Conservation (phyloP, 192 early-diverging fungal genomes). For the Podochytrium sp. region DNA sequence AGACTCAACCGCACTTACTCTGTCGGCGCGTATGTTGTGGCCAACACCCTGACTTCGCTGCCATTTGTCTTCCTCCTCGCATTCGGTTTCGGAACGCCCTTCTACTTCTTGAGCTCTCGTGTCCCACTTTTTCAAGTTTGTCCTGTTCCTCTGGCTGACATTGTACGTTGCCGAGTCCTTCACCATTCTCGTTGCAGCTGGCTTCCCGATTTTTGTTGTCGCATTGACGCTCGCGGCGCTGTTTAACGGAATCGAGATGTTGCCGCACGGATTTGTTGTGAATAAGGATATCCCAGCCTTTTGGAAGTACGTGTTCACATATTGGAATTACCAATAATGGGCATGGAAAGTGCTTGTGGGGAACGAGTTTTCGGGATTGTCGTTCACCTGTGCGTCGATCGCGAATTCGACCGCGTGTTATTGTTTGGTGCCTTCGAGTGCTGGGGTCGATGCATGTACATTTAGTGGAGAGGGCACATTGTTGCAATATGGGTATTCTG, state of each 20-base stretch:
- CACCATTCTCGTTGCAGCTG: slow-evolving; percentile 33
- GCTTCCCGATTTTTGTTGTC: slow-evolving; percentile 47
- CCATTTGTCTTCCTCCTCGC: slow-evolving; percentile 37
- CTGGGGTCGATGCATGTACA: no score
- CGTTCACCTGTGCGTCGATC: no score
- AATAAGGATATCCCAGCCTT: slow-evolving; percentile 24
- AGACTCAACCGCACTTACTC: slow-evolving; percentile 35
- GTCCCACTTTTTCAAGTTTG: slow-evolving; percentile 38
- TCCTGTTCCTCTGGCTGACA: slow-evolving; percentile 39
- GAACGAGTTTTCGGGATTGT: slow-evolving; percentile 18
- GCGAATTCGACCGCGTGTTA: no score
- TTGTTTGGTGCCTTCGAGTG: no score
- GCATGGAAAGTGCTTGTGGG: slow-evolving; percentile 2
- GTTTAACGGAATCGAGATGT: slow-evolving; percentile 30
- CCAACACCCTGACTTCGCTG: slow-evolving; percentile 37
- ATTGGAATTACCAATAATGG: slow-evolving; percentile 34
- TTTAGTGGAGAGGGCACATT: no score
- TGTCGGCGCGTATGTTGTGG: slow-evolving; percentile 36
- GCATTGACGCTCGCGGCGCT: slow-evolving; percentile 36
- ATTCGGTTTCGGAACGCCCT: slow-evolving; percentile 33
- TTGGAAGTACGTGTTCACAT: slow-evolving; percentile 32
- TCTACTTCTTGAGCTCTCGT: slow-evolving; percentile 20
- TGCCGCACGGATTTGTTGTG: slow-evolving; percentile 32
- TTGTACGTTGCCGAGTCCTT: slow-evolving; percentile 43
- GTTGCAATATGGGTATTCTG: neutral